Evolutionary conservation across 2,329 filamentous ascomycete genomes (phyloP).

Genomic region (Sclerotinia minor): DNA sequence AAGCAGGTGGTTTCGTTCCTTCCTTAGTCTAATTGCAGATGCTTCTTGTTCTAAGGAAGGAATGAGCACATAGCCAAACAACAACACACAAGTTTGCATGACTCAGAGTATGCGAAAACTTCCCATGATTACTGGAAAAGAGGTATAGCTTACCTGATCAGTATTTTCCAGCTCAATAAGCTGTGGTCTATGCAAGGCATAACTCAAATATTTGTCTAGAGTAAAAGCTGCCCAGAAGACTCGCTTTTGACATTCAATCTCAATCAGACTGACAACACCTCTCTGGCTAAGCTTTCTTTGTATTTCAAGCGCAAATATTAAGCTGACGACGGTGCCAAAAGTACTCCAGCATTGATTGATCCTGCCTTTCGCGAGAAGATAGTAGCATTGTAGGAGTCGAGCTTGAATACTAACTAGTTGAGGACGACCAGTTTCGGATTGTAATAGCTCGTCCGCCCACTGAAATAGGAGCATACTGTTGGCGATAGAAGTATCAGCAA

Average conservation of each 20-base stretch:
- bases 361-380: constrained; percentile 40
- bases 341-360: constrained; percentile 43
- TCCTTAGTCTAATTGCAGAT: not conserved
- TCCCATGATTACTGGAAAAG: not conserved
- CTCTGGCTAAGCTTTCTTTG: constrained; percentile 33
- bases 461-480: constrained; percentile 33
- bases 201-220: constrained; percentile 59
- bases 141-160: constrained; percentile 11
- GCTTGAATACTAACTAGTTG: constrained; percentile 44
- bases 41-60: not conserved
- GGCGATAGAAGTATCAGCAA: constrained; percentile 25
- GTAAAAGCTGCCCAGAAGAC: constrained; percentile 66
- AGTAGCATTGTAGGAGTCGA: constrained; percentile 44
- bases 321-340: constrained; percentile 40
- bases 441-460: constrained; percentile 39
- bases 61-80: not conserved
- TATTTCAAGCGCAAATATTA: constrained; percentile 41
- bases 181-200: constrained; percentile 10
- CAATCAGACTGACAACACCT: constrained; percentile 42
- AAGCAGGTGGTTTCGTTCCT: not conserved
- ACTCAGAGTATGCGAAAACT: not conserved
- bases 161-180: not conserved
- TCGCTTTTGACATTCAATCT: constrained; percentile 51
- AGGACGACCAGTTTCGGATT: constrained; percentile 41
- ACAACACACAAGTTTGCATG: not conserved